Evolutionary conservation across 192 early-diverging fungal species (phyloP), one percentile per base, ranked within the genome.

Genomic region (Coemansia furcata): DNA sequence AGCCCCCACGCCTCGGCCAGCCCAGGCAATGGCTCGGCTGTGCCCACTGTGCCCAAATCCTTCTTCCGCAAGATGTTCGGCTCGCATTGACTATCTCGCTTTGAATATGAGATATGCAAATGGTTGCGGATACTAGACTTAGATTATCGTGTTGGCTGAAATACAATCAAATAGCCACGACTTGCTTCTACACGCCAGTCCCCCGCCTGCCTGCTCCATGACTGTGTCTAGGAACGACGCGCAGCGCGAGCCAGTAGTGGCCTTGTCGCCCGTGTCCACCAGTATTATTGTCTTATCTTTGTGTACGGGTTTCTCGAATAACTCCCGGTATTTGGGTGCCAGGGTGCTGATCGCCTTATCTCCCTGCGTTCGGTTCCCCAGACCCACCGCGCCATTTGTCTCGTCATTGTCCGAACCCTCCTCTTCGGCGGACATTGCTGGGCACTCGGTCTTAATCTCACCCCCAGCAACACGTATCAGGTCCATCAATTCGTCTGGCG

Each of bases 21-120:
- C 40, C 58, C 40, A 33, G 52, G 52, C 52, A 55, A 30, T 10
- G 54, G 40, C 37, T 40, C 84, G 38, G 38, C 60, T 10, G 66
- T 66, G 12, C 12, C 72, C 0, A 49, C 9, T 26, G 19, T 30
- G 10, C 52, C 52, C n/a, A 75, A 72, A 62, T 71, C 69, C 26
- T 74, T 83, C 54, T 83, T 83, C 26, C 75, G 70, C 44, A 83
- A 78, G 55, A 83, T 83, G 65, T 83, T 83, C 77, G 80, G 80
- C 52, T 55, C 52, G 14, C 74, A 77, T 67, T 82, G 71, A 74
- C 65, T 68, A 49, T 77, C 43, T 63, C 23, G 46, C 36, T 33
- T 32, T 17, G 29, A 29, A 4, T 30, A 33, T 32, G 29, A 55
- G 52, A 55, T 12, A 55, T 33, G 30, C 12, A 30, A 32, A 33